Evolutionary conservation across 1,139 yeast species (phyloP).

Genomic region (Scheffersomyces stambukii): DNA sequence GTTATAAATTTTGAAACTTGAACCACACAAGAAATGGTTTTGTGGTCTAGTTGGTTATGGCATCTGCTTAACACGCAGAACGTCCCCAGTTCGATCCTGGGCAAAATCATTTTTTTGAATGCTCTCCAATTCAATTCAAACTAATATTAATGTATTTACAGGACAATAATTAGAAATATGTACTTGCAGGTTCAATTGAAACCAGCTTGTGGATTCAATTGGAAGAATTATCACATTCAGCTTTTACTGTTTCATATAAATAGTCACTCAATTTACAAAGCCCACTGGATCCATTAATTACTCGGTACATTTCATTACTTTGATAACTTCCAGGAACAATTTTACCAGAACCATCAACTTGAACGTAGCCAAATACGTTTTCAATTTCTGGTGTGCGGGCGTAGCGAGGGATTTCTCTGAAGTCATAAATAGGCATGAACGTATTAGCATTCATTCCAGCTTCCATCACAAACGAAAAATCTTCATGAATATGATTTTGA

Average conservation of each 20-base stretch:
- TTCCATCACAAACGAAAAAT: constrained; percentile 57
- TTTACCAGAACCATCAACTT: constrained; percentile 51
- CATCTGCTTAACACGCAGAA: constrained; percentile 99
- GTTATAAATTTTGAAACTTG: no score
- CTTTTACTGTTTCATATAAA: constrained; percentile 40
- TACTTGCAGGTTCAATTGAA: no score
- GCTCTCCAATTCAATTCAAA: no score
- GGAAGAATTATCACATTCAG: constrained; percentile 15
- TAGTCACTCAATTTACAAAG: constrained; percentile 54
- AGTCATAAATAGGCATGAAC: constrained; percentile 71
- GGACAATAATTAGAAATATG: no score
- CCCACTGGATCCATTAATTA: constrained; percentile 53
- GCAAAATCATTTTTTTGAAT: constrained; percentile 77
- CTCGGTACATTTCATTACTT: constrained; percentile 54
- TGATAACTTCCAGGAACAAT: constrained; percentile 58
- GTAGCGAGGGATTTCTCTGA: constrained; percentile 60
- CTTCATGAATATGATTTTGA: constrained; percentile 30
- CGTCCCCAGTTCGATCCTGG: constrained; percentile 99
- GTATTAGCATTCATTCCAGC: constrained; percentile 58
- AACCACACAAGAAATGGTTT: constrained; percentile 32
- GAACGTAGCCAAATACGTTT: constrained; percentile 68
- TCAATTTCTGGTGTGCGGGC: constrained; percentile 73
- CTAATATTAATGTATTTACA: no score
- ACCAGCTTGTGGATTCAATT: no score
- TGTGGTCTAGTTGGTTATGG: constrained; percentile 99